Percentiles rank a stretch among this genome's conserved stretches.
Evolutionary conservation across 2,329 filamentous ascomycete genomes (phyloP).

Genomic region (Fusarium pseudograminearum): DNA sequence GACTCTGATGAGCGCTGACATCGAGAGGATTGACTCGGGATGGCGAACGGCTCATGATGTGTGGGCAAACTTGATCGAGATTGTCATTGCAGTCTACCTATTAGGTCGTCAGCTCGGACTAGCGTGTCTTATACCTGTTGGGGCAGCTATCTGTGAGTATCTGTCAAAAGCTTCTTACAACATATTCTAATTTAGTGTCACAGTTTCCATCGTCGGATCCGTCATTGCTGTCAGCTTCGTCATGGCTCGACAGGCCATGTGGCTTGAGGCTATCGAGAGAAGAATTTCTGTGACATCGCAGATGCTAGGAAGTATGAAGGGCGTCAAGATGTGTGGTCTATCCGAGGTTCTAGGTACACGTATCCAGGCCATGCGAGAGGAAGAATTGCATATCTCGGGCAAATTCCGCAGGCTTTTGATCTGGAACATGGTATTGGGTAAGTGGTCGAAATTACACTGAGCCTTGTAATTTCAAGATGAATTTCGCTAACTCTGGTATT

Average conservation of each 20-base stretch:
- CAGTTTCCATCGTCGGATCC: conserved; percentile 43
- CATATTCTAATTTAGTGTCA: neutral
- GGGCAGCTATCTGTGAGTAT: conserved; percentile 33
- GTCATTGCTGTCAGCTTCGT: conserved; percentile 44
- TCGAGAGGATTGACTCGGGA: conserved; percentile 55
- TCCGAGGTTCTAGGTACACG: conserved; percentile 28
- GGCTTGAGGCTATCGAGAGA: conserved; percentile 49
- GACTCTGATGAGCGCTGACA: conserved; percentile 60
- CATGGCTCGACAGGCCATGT: conserved; percentile 44
- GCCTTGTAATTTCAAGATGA: too few species aligned
- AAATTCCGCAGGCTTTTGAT: conserved; percentile 36
- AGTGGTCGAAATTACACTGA: neutral
- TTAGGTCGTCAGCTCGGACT: conserved; percentile 54
- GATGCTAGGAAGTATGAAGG: conserved; percentile 50
- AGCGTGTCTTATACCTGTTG: conserved; percentile 29
- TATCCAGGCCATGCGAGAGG: conserved; percentile 19
- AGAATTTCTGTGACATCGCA: conserved; percentile 47
- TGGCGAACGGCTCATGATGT: conserved; percentile 56
- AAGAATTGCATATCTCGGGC: conserved; percentile 24
- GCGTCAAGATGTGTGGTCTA: conserved; percentile 51
- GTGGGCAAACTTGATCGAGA: conserved; percentile 58
- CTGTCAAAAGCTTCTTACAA: fast-evolving
- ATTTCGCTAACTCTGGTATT: neutral
- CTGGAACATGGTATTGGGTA: conserved; percentile 39
- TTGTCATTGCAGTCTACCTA: conserved; percentile 59